phyloP scores from a whole-genome alignment of 2,329 filamentous ascomycete species.

The Xylariaceae sp. region DNA sequence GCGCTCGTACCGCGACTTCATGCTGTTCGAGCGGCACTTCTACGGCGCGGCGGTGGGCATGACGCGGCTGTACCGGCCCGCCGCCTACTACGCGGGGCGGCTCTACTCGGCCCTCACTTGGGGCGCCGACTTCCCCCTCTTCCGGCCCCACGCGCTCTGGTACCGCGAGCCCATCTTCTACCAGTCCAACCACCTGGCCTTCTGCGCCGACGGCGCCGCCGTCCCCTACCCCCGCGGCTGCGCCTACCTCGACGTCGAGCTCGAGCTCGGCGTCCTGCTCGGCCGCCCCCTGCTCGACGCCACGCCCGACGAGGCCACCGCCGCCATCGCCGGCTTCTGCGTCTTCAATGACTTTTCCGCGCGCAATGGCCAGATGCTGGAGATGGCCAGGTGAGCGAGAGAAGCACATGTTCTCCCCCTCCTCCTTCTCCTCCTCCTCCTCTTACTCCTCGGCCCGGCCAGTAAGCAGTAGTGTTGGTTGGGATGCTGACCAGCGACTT shows the following conservation, averaged over 20 bases:
- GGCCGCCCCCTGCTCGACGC: constrained; percentile 17
- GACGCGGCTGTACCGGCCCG: constrained; percentile 12
- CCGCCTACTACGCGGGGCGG: constrained; percentile 5
- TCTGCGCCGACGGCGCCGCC: constrained; percentile 16
- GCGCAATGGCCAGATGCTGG: constrained; percentile 17
- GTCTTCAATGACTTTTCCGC: constrained; percentile 22
- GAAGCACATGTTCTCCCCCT: no score
- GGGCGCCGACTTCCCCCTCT: constrained; percentile 13
- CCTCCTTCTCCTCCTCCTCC: no score
- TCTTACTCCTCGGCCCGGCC: no score
- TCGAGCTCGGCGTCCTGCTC: constrained; percentile 19
- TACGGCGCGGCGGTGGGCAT: constrained; percentile 16
- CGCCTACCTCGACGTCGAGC: constrained; percentile 19
- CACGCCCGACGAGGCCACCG: constrained; percentile 15
- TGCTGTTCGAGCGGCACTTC: constrained; percentile 22
- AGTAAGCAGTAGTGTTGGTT: no score
- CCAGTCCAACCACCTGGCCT: constrained; percentile 21
- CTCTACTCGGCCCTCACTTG: constrained; percentile 11
- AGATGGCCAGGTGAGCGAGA: constrained; percentile 18
- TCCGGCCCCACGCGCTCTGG: constrained; percentile 16
- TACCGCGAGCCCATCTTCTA: constrained; percentile 20
- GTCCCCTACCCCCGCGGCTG: constrained; percentile 15
- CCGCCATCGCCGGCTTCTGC: constrained; percentile 20
- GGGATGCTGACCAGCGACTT: no score
- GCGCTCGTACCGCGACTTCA: constrained; percentile 22